Conservation (phyloP, 2,329 filamentous ascomycete genomes). For the Aspergillus chevalieri region DNA sequence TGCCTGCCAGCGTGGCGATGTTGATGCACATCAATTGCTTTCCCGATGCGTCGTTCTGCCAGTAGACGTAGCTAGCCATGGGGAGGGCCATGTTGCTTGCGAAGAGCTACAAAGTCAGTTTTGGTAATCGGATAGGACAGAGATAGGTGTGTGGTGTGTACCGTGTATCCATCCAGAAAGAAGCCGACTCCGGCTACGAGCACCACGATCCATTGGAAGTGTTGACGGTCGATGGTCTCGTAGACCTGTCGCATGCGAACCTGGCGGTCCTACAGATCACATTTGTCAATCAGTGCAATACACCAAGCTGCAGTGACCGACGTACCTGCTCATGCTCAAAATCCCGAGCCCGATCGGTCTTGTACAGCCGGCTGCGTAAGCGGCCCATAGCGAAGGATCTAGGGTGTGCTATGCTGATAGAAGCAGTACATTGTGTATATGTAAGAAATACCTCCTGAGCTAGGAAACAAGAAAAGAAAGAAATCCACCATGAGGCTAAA, state of each 20-base stretch:
- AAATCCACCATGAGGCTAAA: background rate
- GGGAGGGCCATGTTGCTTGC: slow-evolving; percentile 47
- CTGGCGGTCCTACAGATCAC: slow-evolving; percentile 30
- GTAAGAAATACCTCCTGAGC: background rate
- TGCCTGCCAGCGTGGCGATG: slow-evolving; percentile 42
- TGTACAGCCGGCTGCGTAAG: slow-evolving; percentile 33
- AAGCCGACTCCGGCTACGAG: slow-evolving; percentile 46
- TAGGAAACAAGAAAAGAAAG: slow-evolving; percentile 2
- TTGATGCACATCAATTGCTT: slow-evolving; percentile 38
- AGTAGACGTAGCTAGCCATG: slow-evolving; percentile 45
- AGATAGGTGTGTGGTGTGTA: slow-evolving; percentile 7
- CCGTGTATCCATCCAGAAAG: slow-evolving; percentile 44
- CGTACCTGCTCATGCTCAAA: slow-evolving; percentile 39
- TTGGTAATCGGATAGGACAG: background rate
- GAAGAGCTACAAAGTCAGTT: slow-evolving; percentile 32
- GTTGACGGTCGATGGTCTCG: slow-evolving; percentile 39
- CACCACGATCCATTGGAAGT: slow-evolving; percentile 39
- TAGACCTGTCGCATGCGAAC: slow-evolving; percentile 41
- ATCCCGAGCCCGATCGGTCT: slow-evolving; percentile 39
- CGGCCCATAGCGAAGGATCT: slow-evolving; percentile 22
- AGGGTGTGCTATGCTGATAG: background rate
- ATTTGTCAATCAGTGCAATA: background rate
- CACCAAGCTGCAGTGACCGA: background rate
- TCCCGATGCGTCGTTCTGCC: slow-evolving; percentile 32
- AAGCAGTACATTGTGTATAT: background rate